Percentiles rank a stretch among this genome's conserved stretches.
Conservation (phyloP, 345 rosid species). For the Brassica cretica region DNA sequence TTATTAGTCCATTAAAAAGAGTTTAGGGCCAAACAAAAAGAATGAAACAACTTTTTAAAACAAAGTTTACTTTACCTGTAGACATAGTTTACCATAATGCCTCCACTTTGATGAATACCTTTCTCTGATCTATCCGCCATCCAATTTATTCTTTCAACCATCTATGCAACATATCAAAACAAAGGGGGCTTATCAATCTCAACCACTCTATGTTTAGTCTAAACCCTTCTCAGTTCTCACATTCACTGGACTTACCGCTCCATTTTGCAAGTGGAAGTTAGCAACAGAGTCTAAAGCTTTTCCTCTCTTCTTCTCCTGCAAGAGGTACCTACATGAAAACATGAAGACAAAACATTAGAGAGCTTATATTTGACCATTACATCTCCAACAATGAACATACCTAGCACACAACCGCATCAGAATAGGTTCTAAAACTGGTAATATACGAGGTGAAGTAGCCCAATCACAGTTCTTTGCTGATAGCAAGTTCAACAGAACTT, state of each 20-base stretch:
- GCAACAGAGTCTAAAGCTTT: conserved; percentile 96
- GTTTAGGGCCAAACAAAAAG: not conserved
- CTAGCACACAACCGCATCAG: conserved; percentile 84
- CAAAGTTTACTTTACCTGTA: conserved; percentile 58
- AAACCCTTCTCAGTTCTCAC: not conserved
- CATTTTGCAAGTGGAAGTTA: conserved; percentile 98
- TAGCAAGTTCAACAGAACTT: conserved; percentile 61
- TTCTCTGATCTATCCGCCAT: conserved; percentile 85
- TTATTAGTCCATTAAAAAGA: not conserved
- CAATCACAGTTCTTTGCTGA: conserved; percentile 51
- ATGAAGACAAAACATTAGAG: not conserved
- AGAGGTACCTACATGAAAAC: conserved; percentile 59
- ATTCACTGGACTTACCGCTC: conserved; percentile 60
- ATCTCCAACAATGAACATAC: conserved; percentile 38
- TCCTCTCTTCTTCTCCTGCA: conserved; percentile 94
- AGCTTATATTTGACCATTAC: not conserved
- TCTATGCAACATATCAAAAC: conserved; percentile 45
- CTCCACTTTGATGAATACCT: conserved; percentile 76
- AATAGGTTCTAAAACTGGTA: conserved; percentile 60
- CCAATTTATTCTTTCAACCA: conserved; percentile 95
- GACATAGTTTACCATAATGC: conserved; percentile 90
- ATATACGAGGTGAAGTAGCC: conserved; percentile 51
- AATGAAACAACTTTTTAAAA: not conserved
- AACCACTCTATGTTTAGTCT: not conserved
- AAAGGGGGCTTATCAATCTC: not conserved